Base-by-base conservation (phyloP, 148 eudicot species). In the Mesembryanthemum crystallinum region DNA sequence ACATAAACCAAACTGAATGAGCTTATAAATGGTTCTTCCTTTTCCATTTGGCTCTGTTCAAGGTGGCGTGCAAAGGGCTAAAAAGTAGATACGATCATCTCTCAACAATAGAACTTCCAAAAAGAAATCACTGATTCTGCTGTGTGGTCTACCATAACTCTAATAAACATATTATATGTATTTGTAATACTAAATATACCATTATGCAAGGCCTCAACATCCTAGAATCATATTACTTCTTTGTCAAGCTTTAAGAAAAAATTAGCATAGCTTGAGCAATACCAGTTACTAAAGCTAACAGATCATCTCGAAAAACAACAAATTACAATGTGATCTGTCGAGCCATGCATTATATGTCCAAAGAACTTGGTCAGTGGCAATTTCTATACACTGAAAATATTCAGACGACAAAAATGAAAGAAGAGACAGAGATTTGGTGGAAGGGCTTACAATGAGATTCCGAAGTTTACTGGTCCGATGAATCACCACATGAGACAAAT, bases 401-500 rank as follows among this genome's bases (percentile, higher is more conserved):
- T 15, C 52, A 29, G 58, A 33, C 60, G 65, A 59, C 60, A 60
- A n/a, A 11, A 65, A 57, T 12, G 33, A 35, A 69, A 35, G 37
- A 37, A 72, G 20, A 55, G 5, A 42, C 21, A 37, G 14, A 24
- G 61, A 27, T 9, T 25, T 33, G 42, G 67, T 64, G 42, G 42
- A 51, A 61, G 73, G 39, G 45, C 86, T 82, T 83, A 85, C 88
- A 73, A 74, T 49, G 45, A 78, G 78, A 70, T 51, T 42, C 33
- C 75, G 73, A 59, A 75, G 39, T 54, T 59, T 83, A 72, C 73
- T 63, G 14, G 81, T 57, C 30, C 82, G 83, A 74, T 74, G 88
- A 83, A 83, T 77, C 47, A 82, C 85, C 71, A 78, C 76, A 64
- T 85, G 88, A 61, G 86, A 85, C 71, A 85, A 43, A 78, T 85